Conservation (phyloP, 1,139 yeast genomes). For the Saccharomyces uvarum region DNA sequence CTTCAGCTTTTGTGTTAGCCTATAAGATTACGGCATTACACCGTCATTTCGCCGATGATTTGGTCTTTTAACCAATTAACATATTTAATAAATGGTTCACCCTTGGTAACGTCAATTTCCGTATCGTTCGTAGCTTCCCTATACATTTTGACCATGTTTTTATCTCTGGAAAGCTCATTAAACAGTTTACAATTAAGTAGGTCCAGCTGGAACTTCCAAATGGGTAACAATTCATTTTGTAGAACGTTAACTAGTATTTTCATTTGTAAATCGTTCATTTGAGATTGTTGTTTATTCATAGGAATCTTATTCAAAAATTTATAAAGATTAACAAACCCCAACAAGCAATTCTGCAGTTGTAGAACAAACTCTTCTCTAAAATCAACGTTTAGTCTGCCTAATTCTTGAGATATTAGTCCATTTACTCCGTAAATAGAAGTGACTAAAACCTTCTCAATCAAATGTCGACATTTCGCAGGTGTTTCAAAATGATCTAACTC, state of each 20-base stretch:
- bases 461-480: background rate
- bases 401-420: background rate
- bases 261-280: conserved; percentile 14
- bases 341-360: conserved; percentile 17
- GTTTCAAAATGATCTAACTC: conserved; percentile 2
- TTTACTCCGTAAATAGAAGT: background rate
- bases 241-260: conserved; percentile 14
- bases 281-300: conserved; percentile 11
- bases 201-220: conserved; percentile 22
- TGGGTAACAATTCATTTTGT: conserved; percentile 17
- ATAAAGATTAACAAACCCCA: conserved; percentile 19
- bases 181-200: conserved; percentile 16
- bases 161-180: conserved; percentile 11
- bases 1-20: background rate
- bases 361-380: background rate
- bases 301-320: conserved; percentile 20
- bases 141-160: conserved; percentile 9
- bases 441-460: background rate
- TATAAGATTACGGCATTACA: conserved; percentile 2
- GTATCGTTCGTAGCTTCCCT: conserved; percentile 8
- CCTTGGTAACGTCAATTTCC: conserved; percentile 9
- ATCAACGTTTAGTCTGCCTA: background rate
- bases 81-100: conserved; percentile 13
- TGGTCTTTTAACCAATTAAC: conserved; percentile 21
- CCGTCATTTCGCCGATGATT: conserved; percentile 10